Percentiles rank a stretch among this genome's conserved stretches.
phyloP scores from a whole-genome alignment of 345 rosid species.

The Syzygium oleosum region DNA sequence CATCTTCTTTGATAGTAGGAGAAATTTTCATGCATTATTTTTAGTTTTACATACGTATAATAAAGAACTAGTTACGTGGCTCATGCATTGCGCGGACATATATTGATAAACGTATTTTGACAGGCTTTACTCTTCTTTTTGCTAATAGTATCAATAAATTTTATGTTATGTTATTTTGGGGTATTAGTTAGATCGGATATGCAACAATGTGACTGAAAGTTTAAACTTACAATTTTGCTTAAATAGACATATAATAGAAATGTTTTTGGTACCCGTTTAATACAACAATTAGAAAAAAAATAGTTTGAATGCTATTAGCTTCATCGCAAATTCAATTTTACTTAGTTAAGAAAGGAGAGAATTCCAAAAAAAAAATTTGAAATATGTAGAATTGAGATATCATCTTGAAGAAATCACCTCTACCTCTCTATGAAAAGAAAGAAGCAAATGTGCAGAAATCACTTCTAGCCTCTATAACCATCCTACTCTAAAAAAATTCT shows the following conservation, averaged over 20 bases:
- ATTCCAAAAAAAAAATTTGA: neutral
- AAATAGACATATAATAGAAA: neutral
- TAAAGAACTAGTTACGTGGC: neutral
- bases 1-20: neutral
- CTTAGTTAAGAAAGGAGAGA: neutral
- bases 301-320: neutral
- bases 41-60: neutral
- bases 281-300: neutral
- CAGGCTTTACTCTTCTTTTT: neutral
- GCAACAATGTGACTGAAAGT: neutral
- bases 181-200: neutral
- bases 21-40: neutral
- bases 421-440: neutral
- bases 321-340: neutral
- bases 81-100: neutral
- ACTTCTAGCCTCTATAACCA: neutral
- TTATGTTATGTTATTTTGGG: neutral
- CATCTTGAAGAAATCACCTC: neutral
- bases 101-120: neutral
- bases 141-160: neutral
- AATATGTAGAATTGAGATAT: neutral
- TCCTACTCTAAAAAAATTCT: neutral
- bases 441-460: neutral
- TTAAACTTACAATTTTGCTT: neutral
- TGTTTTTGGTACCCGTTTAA: neutral